Conservation (phyloP, 2,329 filamentous ascomycete genomes). For the Ilyonectria destructans region DNA sequence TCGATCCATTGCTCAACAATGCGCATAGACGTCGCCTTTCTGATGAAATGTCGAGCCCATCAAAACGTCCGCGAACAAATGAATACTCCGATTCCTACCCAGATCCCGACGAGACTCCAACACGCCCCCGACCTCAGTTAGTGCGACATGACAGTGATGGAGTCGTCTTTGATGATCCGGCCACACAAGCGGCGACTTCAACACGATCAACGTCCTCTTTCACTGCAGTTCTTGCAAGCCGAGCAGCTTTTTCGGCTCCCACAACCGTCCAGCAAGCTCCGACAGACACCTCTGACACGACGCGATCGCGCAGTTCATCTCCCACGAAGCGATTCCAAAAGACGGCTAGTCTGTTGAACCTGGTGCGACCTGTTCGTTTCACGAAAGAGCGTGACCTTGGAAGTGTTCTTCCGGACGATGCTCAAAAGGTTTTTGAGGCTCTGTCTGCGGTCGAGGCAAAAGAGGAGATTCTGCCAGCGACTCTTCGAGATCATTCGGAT, state of each 20-base stretch:
- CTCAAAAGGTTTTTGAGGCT: constrained; percentile 5
- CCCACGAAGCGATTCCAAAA: constrained; percentile 25
- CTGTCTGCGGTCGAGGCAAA: constrained; percentile 16
- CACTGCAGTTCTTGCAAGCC: constrained; percentile 8
- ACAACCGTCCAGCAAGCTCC: constrained; percentile 1
- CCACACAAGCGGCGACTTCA: too few relatives aligned
- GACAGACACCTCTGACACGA: constrained; percentile 9
- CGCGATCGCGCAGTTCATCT: constrained; percentile 17
- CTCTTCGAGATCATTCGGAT: constrained; percentile 16
- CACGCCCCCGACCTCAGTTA: constrained; percentile 8
- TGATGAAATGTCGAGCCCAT: background rate
- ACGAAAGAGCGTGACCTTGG: constrained; percentile 11
- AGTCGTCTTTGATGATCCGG: background rate
- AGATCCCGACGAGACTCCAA: background rate
- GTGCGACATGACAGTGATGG: constrained; percentile 5
- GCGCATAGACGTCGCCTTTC: background rate
- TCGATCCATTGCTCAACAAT: constrained; percentile 1
- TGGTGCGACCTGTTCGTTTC: constrained; percentile 22
- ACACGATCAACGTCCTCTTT: constrained; percentile 1
- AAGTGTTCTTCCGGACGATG: constrained; percentile 7
- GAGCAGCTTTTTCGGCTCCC: constrained; percentile 13
- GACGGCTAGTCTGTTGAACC: constrained; percentile 11
- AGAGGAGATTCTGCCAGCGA: constrained; percentile 19
- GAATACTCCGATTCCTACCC: constrained; percentile 1
- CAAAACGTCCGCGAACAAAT: background rate